Evolutionary conservation across 2,329 filamentous ascomycete species (phyloP).

Genomic region (Fusarium duplospermum): DNA sequence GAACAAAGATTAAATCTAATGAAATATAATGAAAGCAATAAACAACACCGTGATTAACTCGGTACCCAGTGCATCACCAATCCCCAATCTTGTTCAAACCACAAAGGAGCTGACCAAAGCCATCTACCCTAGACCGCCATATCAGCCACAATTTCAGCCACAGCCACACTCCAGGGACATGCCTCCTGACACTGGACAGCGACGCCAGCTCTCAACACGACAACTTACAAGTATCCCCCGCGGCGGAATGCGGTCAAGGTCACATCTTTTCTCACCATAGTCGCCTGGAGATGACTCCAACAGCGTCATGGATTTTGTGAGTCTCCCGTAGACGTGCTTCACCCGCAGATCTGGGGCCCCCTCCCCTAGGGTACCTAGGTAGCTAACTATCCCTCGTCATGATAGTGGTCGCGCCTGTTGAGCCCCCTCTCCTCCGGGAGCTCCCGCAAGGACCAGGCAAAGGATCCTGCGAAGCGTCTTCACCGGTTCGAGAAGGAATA

Average conservation of each 20-base stretch:
- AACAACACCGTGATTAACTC: not conserved
- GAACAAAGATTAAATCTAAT: not conserved
- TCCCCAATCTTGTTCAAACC: not conserved
- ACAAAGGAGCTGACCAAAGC: not conserved
- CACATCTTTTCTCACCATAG: constrained; percentile 26
- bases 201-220: constrained; percentile 36
- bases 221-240: constrained; percentile 33
- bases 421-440: constrained; percentile 68
- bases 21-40: not conserved
- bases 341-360: constrained; percentile 1
- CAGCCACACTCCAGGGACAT: constrained; percentile 22
- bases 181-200: constrained; percentile 11
- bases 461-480: constrained; percentile 72
- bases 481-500: constrained; percentile 77
- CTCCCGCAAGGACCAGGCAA: constrained; percentile 69
- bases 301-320: constrained; percentile 68
- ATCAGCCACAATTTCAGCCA: constrained; percentile 23
- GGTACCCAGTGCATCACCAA: not conserved
- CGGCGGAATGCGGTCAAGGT: constrained; percentile 36
- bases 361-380: not conserved
- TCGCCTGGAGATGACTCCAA: constrained; percentile 58
- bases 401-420: constrained; percentile 75
- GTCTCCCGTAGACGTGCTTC: constrained; percentile 32
- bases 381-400: constrained; percentile 23
- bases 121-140: constrained; percentile 14